phyloP scores from a whole-genome alignment of 2,329 filamentous ascomycete genomes.

The Verticillium albo-atrum region DNA sequence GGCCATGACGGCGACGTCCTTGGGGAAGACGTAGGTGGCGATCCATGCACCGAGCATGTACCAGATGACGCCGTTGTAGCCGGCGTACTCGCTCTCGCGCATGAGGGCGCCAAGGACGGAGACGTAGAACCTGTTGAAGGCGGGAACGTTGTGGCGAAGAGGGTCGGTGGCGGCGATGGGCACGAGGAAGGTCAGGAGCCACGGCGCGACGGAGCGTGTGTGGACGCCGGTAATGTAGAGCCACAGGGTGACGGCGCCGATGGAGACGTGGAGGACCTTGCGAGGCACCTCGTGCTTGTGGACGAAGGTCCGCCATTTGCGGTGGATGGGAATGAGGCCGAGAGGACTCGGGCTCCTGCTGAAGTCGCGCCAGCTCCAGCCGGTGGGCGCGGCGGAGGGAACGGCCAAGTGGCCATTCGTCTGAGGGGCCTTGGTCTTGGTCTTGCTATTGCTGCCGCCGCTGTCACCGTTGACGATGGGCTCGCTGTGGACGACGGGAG shows the following conservation, averaged over 20 bases:
- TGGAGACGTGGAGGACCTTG: conserved; percentile 90
- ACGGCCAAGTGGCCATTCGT: conserved; percentile 70
- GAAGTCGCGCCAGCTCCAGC: conserved; percentile 80
- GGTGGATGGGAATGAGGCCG: conserved; percentile 90
- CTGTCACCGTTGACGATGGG: conserved; percentile 15
- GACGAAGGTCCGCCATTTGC: conserved; percentile 85
- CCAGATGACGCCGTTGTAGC: conserved; percentile 96
- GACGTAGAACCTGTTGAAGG: conserved; percentile 86
- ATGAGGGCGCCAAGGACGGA: conserved; percentile 81
- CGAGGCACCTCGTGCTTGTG: conserved; percentile 97
- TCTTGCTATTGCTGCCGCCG: conserved; percentile 27
- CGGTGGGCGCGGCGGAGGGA: conserved; percentile 48
- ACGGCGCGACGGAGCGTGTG: conserved; percentile 73
- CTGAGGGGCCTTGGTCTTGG: conserved; percentile 19
- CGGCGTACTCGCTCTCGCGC: conserved; percentile 91
- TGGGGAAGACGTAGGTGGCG: conserved; percentile 82
- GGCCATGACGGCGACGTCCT: conserved; percentile 86
- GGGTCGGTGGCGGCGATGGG: conserved; percentile 81
- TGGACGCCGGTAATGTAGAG: conserved; percentile 80
- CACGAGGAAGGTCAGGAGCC: conserved; percentile 73
- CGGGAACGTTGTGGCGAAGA: conserved; percentile 74
- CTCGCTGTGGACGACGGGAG: conserved; percentile 13
- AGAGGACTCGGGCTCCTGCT: conserved; percentile 90
- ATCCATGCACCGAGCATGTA: conserved; percentile 89
- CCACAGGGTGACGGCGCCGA: conserved; percentile 88